Evolutionary conservation across 768 basidiomycete genomes (phyloP).

Genomic region (Suillus cothurnatus): DNA sequence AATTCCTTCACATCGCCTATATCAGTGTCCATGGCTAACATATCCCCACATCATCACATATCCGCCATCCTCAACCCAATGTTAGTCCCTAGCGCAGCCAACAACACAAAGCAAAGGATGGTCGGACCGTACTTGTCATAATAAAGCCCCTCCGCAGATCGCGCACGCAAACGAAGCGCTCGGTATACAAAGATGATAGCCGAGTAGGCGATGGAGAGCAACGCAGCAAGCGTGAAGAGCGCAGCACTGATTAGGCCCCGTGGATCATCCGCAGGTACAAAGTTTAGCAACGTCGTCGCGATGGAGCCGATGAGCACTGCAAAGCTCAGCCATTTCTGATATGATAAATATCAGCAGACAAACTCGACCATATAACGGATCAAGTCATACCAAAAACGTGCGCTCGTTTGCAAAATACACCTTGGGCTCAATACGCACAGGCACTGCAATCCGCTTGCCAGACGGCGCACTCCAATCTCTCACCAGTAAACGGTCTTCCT

Average conservation of each 20-base stretch:
- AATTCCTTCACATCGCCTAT: neutral
- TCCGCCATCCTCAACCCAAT: constrained; percentile 68
- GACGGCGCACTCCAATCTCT: constrained; percentile 76
- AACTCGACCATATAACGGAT: constrained; percentile 1
- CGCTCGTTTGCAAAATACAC: constrained; percentile 96
- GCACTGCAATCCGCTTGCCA: constrained; percentile 90
- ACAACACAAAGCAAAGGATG: constrained; percentile 66
- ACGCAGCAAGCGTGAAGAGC: constrained; percentile 87
- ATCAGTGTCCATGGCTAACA: neutral
- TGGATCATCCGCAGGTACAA: constrained; percentile 69
- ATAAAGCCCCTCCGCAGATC: constrained; percentile 79
- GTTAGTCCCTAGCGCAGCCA: constrained; percentile 73
- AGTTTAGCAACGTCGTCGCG: constrained; percentile 89
- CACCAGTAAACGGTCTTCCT: constrained; percentile 59
- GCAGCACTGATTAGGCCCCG: constrained; percentile 84
- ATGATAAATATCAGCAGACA: constrained; percentile 4
- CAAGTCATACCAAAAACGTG: constrained; percentile 80
- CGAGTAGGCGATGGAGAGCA: constrained; percentile 86
- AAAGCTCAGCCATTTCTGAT: constrained; percentile 87
- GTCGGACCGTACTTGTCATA: constrained; percentile 91
- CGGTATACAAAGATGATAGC: constrained; percentile 81
- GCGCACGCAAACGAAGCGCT: constrained; percentile 64
- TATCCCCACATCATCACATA: constrained; percentile 48
- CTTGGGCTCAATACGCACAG: constrained; percentile 97
- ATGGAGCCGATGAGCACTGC: constrained; percentile 87